Percentiles rank a stretch among this genome's conserved stretches.
Evolutionary conservation across 2,329 filamentous ascomycete genomes (phyloP).

Genomic region (Ceratocystis variospora): DNA sequence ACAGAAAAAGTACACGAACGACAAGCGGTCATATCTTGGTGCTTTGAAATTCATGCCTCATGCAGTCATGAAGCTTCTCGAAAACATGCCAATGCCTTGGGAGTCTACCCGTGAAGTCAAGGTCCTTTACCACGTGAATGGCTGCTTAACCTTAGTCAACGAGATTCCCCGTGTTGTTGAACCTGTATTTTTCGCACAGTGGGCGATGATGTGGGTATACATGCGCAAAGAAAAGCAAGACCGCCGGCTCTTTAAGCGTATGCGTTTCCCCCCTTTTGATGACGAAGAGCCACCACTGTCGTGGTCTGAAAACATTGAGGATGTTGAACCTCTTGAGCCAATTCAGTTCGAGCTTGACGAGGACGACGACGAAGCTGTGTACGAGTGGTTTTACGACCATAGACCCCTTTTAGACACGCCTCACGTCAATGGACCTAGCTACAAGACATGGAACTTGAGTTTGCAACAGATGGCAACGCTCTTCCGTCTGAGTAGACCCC

Average conservation of each 20-base stretch:
- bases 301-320: conserved; percentile 98
- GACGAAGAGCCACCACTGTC: conserved; percentile 95
- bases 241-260: conserved; percentile 88
- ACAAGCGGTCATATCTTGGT: conserved; percentile 95
- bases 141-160: conserved; percentile 91
- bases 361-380: conserved; percentile 76
- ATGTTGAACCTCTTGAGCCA: conserved; percentile 91
- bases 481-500: conserved; percentile 78
- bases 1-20: conserved; percentile 97
- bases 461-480: conserved; percentile 92
- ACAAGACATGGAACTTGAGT: conserved; percentile 87
- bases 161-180: conserved; percentile 94
- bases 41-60: conserved; percentile 99
- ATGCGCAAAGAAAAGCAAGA: conserved; percentile 99
- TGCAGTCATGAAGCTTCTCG: conserved; percentile 86
- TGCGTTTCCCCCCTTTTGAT: conserved; percentile 97
- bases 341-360: conserved; percentile 98
- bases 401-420: conserved; percentile 77
- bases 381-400: conserved; percentile 97
- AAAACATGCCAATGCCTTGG: conserved; percentile 99
- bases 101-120: conserved; percentile 93
- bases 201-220: conserved; percentile 98
- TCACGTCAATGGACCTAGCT: conserved; percentile 92
- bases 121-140: conserved; percentile 95
- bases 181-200: conserved; percentile 94